Percentiles rank a stretch among this genome's conserved stretches.
Conservation (phyloP, 2,329 filamentous ascomycete species). For the Bipolaris gigantea region DNA sequence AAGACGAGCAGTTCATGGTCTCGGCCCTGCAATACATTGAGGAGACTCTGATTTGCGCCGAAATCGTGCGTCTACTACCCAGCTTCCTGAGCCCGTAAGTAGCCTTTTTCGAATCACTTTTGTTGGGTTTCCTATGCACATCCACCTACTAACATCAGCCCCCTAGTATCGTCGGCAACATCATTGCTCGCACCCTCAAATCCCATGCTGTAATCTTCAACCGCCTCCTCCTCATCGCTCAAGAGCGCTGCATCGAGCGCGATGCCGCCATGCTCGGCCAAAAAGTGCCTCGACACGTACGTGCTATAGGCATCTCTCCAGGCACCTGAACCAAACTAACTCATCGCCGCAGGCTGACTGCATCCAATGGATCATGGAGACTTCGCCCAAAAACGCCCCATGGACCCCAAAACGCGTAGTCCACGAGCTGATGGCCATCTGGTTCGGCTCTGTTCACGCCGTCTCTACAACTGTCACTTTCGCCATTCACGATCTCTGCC, state of each 20-base stretch:
- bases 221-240: conserved; percentile 16
- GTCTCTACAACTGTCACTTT: conserved; percentile 24
- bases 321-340: background rate
- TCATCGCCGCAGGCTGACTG: conserved; percentile 21
- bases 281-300: conserved; percentile 10
- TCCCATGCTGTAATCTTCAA: conserved; percentile 20
- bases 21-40: conserved; percentile 27
- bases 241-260: conserved; percentile 18
- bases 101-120: background rate
- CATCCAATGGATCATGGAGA: conserved; percentile 44
- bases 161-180: conserved; percentile 9
- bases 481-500: conserved; percentile 21
- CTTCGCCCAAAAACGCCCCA: conserved; percentile 24
- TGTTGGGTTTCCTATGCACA: background rate
- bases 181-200: conserved; percentile 17
- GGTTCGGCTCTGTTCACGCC: conserved; percentile 41
- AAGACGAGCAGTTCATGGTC: conserved; percentile 29
- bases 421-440: conserved; percentile 40
- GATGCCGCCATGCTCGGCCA: conserved; percentile 16
- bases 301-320: background rate
- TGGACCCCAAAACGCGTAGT: conserved; percentile 33
- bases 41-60: conserved; percentile 28
- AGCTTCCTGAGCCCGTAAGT: conserved; percentile 17
- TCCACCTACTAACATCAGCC: background rate
- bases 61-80: conserved; percentile 26